phyloP scores from a whole-genome alignment of 805 yeast species.

The Cyberlindnera xishuangbannaensis region DNA sequence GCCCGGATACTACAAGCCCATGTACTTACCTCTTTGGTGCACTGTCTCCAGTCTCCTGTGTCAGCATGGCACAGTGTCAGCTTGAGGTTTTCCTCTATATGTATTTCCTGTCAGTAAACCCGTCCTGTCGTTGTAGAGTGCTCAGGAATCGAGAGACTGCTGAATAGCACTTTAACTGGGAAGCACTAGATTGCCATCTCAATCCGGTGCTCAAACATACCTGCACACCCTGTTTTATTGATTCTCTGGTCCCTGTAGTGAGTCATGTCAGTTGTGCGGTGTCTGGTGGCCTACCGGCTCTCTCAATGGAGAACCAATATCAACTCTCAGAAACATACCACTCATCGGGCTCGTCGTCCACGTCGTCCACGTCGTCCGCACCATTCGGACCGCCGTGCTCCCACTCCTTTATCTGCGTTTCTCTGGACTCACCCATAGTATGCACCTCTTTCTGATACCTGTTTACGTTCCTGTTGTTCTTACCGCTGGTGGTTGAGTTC shows the following conservation, averaged over 20 bases:
- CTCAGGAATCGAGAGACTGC: not conserved
- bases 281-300: too few relatives aligned
- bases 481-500: too few relatives aligned
- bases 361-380: constrained; percentile 22
- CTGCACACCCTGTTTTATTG: constrained; percentile 66
- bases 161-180: too few relatives aligned
- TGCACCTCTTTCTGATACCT: too few relatives aligned
- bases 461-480: too few relatives aligned
- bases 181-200: too few relatives aligned
- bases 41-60: constrained; percentile 74
- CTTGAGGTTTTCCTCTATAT: constrained; percentile 55
- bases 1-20: not conserved
- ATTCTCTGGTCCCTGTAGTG: constrained; percentile 60
- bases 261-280: constrained; percentile 1
- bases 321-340: constrained; percentile 38
- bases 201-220: constrained; percentile 34
- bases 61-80: constrained; percentile 77
- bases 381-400: constrained; percentile 23
- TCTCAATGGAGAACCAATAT: too few relatives aligned
- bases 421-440: not conserved
- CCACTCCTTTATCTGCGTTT: constrained; percentile 11
- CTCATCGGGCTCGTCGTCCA: constrained; percentile 62
- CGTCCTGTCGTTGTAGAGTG: too few relatives aligned
- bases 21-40: constrained; percentile 52
- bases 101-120: constrained; percentile 4